Percentiles rank a stretch among this genome's conserved stretches.
These are phyloP conservation scores for Phalaenopsis aphrodite DNA, from an alignment of 106 monocot species.

Conservation along the genomic window DNA sequence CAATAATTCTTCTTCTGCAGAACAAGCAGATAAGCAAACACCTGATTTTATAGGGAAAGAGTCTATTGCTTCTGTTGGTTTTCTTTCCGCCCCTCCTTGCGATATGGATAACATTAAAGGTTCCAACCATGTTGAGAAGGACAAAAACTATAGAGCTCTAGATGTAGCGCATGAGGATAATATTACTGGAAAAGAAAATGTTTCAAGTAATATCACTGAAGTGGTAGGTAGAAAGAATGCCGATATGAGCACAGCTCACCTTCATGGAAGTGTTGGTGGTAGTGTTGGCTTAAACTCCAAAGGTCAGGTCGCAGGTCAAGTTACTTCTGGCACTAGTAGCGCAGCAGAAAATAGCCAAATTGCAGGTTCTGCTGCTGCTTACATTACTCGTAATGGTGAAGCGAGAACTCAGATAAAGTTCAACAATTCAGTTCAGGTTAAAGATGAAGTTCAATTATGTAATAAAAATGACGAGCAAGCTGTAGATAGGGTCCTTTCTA, in stretches of 20 bases:
- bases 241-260: slow-evolving; percentile 3
- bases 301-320: slow-evolving; percentile 10
- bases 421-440: slow-evolving; percentile 25
- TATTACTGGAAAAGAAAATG: slow-evolving; percentile 17
- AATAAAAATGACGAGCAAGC: slow-evolving; percentile 6
- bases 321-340: background rate
- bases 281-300: slow-evolving; percentile 13
- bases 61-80: slow-evolving; percentile 20
- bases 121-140: slow-evolving; percentile 3
- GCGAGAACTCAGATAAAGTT: slow-evolving; percentile 11
- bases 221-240: slow-evolving; percentile 3
- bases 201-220: slow-evolving; percentile 9
- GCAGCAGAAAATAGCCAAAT: slow-evolving; percentile 15
- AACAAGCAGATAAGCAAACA: slow-evolving; percentile 10
- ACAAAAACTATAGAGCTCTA: slow-evolving; percentile 8
- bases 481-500: slow-evolving; percentile 8
- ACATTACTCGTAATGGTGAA: slow-evolving; percentile 12
- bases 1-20: slow-evolving; percentile 13
- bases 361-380: slow-evolving; percentile 18
- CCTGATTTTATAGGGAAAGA: slow-evolving; percentile 19
- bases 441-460: slow-evolving; percentile 29
- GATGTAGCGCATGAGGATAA: slow-evolving; percentile 18
- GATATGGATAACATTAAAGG: slow-evolving; percentile 15
- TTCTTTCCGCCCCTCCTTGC: slow-evolving; percentile 7
- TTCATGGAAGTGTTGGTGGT: slow-evolving; percentile 9